Percentiles rank a stretch among this genome's conserved stretches.
These are phyloP conservation scores for Leishmania gerbilli DNA, from an alignment of 208 protist genomes.

Conservation along the genomic window DNA sequence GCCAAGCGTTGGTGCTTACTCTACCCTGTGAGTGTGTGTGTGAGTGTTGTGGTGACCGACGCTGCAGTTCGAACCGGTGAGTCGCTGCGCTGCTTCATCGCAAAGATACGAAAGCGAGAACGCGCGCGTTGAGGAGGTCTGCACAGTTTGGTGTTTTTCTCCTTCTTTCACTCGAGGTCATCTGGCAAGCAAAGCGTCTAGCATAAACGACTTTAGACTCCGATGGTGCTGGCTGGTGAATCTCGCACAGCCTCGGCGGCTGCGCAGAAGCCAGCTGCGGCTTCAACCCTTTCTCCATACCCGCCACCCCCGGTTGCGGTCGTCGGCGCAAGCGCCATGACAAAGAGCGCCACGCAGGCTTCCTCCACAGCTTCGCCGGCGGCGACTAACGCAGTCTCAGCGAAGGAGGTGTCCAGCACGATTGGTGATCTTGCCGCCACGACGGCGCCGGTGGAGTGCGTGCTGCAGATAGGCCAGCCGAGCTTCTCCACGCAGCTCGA, in stretches of 20 bases:
- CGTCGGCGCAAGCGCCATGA: background rate
- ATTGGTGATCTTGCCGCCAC: slow-evolving; percentile 9
- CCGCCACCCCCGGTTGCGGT: background rate
- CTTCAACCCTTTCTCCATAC: slow-evolving; percentile 3
- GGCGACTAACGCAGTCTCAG: background rate
- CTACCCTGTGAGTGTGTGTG: background rate
- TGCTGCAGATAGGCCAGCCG: slow-evolving; percentile 44
- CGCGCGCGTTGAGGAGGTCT: background rate
- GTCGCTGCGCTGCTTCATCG: background rate
- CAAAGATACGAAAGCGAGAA: background rate
- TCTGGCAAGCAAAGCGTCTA: background rate
- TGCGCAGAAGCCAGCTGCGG: background rate
- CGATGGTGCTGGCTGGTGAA: slow-evolving; percentile 13
- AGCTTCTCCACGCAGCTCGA: slow-evolving; percentile 47
- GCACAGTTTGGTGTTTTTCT: background rate
- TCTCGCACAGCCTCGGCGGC: slow-evolving; percentile 6
- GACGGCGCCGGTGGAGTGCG: slow-evolving; percentile 19
- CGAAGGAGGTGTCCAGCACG: background rate
- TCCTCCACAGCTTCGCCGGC: background rate
- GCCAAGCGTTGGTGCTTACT: background rate
- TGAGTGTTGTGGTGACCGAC: background rate
- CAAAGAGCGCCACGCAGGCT: background rate
- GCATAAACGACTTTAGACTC: background rate
- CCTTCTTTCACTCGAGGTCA: background rate
- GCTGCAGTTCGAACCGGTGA: background rate